These are phyloP conservation scores for Colletotrichum simmondsii DNA, from an alignment of 2,329 filamentous ascomycete species.

Conservation along the genomic window DNA sequence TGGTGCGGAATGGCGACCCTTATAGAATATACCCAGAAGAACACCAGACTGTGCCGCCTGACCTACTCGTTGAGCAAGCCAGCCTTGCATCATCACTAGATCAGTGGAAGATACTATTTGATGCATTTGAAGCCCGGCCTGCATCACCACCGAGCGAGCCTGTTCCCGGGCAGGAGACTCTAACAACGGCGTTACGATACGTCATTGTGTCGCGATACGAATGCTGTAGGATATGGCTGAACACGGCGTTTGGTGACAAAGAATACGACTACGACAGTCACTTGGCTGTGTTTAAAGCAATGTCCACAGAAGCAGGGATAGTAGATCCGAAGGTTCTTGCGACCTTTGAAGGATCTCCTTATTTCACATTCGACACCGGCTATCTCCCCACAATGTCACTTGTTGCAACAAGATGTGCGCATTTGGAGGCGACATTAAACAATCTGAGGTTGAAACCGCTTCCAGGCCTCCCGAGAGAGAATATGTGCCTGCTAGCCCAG, in stretches of 20 bases:
- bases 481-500: conserved; percentile 1
- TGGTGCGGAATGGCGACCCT: background rate
- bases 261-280: background rate
- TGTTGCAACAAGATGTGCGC: background rate
- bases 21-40: background rate
- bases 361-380: background rate
- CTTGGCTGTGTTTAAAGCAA: background rate
- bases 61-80: background rate
- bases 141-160: background rate
- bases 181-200: background rate
- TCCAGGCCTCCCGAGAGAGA: conserved; percentile 2
- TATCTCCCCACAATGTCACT: conserved; percentile 9
- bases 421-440: conserved; percentile 2
- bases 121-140: background rate
- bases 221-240: conserved; percentile 9
- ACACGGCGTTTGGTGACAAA: background rate
- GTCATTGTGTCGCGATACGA: background rate
- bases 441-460: background rate
- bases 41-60: background rate
- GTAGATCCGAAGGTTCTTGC: background rate
- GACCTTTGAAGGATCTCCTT: background rate
- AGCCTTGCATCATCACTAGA: background rate
- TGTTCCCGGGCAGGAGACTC: background rate
- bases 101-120: background rate
- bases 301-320: background rate